Percentiles rank a stretch among this genome's conserved stretches.
These are phyloP conservation scores for Anthracocystis walkeri DNA, from an alignment of 1,284 basidiomycete species.

Conservation along the genomic window DNA sequence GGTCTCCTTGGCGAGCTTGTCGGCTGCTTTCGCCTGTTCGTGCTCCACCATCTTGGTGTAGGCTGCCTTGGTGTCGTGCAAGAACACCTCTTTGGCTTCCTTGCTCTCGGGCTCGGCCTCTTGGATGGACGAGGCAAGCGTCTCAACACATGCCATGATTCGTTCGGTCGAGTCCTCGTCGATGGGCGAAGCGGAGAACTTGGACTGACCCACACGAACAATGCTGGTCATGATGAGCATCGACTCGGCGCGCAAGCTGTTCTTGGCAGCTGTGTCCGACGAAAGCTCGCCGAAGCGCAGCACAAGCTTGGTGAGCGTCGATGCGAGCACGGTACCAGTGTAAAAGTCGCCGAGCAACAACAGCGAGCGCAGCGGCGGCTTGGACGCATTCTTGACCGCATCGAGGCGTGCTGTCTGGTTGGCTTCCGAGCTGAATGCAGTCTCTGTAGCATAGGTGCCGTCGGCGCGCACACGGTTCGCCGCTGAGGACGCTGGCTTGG, in stretches of 20 bases:
- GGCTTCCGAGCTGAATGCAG: slow-evolving; percentile 82
- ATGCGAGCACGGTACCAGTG: slow-evolving; percentile 89
- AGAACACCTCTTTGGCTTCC: slow-evolving; percentile 82
- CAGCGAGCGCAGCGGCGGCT: slow-evolving; percentile 91
- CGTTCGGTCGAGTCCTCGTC: slow-evolving; percentile 98
- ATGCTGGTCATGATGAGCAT: slow-evolving; percentile 99
- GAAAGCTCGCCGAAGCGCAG: slow-evolving; percentile 80
- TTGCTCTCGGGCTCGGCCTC: slow-evolving; percentile 73
- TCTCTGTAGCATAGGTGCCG: slow-evolving; percentile 97
- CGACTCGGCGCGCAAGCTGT: slow-evolving; percentile 83
- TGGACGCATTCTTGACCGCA: slow-evolving; percentile 84
- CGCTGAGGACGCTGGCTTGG: slow-evolving; percentile 72
- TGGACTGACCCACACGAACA: slow-evolving; percentile 95
- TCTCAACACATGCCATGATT: slow-evolving; percentile 95
- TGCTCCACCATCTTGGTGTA: slow-evolving; percentile 96
- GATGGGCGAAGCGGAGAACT: slow-evolving; percentile 90
- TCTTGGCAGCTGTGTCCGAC: slow-evolving; percentile 75
- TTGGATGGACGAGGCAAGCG: slow-evolving; percentile 74
- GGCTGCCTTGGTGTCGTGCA: slow-evolving; percentile 90
- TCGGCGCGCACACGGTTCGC: slow-evolving; percentile 84
- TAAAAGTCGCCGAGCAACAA: slow-evolving; percentile 97
- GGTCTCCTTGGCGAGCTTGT: slow-evolving; percentile 82
- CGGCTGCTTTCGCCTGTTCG: slow-evolving; percentile 75
- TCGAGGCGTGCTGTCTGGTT: slow-evolving; percentile 77
- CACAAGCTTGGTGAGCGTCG: slow-evolving; percentile 91